Evolutionary conservation across 306 rosid species (phyloP).

Genomic region (Fragaria ananassa): DNA sequence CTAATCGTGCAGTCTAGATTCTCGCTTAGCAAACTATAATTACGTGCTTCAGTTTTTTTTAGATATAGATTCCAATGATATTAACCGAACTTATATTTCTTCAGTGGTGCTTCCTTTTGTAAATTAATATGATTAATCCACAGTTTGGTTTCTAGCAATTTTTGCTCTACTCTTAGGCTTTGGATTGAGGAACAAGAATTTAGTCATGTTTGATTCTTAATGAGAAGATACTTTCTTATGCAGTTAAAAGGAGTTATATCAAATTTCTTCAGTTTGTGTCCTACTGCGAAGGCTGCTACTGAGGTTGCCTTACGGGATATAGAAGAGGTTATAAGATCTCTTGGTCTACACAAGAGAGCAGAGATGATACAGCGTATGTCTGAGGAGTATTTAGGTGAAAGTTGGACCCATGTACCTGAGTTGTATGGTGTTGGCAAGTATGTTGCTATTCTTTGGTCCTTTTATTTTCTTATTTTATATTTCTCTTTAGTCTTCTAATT

Average conservation of each 20-base stretch:
- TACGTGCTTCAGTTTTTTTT: too few species aligned
- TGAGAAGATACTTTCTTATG: conserved; percentile 26
- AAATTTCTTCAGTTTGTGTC: conserved; percentile 57
- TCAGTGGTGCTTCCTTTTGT: neutral
- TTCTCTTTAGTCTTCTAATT: neutral
- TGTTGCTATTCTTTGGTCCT: conserved; percentile 8
- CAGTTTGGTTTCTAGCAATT: conserved; percentile 2
- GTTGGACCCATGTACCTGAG: conserved; percentile 74
- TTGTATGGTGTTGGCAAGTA: conserved; percentile 82
- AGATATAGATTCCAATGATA: neutral
- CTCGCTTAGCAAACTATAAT: neutral
- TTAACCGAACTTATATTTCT: neutral
- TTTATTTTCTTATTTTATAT: neutral
- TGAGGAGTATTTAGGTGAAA: conserved; percentile 46
- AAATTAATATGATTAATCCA: neutral
- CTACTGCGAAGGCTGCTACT: conserved; percentile 54
- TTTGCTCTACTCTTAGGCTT: neutral
- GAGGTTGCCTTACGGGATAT: conserved; percentile 42
- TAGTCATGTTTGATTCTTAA: neutral
- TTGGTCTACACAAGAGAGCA: conserved; percentile 61
- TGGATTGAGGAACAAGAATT: neutral
- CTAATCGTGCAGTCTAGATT: conserved; percentile 3
- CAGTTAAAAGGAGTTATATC: conserved; percentile 37
- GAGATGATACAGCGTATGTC: conserved; percentile 48
- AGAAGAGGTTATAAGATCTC: conserved; percentile 36